Conservation (phyloP, 805 yeast species). For the Monosporozyma solicola region DNA sequence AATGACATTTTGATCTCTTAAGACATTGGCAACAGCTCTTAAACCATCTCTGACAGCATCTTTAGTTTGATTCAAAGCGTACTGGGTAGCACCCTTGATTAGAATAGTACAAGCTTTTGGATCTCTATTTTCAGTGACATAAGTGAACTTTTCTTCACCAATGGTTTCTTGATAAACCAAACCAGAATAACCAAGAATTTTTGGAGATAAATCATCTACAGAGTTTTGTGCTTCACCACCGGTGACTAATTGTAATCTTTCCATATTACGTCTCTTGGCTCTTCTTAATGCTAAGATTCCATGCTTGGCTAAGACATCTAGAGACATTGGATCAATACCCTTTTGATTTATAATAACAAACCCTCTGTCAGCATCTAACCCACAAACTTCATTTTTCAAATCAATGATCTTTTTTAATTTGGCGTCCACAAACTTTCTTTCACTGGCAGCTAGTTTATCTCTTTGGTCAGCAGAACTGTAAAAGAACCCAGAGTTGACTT, state of each 20-base stretch:
- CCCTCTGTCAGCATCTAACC: slow-evolving; percentile 57
- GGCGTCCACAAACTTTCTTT: slow-evolving; percentile 89
- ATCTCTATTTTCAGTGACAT: slow-evolving; percentile 79
- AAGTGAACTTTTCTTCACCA: slow-evolving; percentile 97
- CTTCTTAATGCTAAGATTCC: slow-evolving; percentile 91
- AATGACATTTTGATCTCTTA: slow-evolving; percentile 73
- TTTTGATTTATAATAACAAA: slow-evolving; percentile 95
- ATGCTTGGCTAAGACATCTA: slow-evolving; percentile 88
- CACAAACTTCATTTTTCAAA: slow-evolving; percentile 87
- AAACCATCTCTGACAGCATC: slow-evolving; percentile 97
- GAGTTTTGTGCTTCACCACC: slow-evolving; percentile 98
- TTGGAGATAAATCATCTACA: slow-evolving; percentile 82
- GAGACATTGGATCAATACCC: slow-evolving; percentile 97
- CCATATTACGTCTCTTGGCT: slow-evolving; percentile 99
- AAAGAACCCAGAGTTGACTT: slow-evolving; percentile 91
- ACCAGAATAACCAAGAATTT: slow-evolving; percentile 80
- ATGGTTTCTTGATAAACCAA: slow-evolving; percentile 83
- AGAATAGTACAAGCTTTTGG: slow-evolving; percentile 89
- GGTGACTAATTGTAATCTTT: slow-evolving; percentile 87
- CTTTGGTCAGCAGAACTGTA: slow-evolving; percentile 94
- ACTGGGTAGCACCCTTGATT: slow-evolving; percentile 88
- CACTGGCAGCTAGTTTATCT: slow-evolving; percentile 86
- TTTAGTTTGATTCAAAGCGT: slow-evolving; percentile 82
- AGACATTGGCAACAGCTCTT: slow-evolving; percentile 85
- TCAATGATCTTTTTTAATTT: slow-evolving; percentile 86